Conservation (phyloP, 768 basidiomycete genomes). For the Austroboletus eburneus region DNA sequence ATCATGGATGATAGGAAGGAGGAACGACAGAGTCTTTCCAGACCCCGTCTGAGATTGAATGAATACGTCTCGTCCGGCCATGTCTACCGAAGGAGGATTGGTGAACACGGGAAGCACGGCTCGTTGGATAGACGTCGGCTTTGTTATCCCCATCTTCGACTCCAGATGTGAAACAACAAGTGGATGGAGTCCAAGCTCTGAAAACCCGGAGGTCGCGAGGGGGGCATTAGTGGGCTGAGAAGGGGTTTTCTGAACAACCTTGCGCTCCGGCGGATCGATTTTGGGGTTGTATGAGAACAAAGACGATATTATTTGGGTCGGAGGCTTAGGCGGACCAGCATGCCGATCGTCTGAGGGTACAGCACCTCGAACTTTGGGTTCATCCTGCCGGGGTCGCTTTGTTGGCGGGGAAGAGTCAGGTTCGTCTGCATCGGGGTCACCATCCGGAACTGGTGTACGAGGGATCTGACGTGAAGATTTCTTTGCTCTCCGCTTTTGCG, state of each 20-base stretch:
- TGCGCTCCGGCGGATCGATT: constrained; percentile 41
- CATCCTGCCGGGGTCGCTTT: constrained; percentile 44
- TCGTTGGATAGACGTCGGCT: constrained; percentile 89
- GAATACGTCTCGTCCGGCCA: constrained; percentile 67
- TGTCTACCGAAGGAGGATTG: constrained; percentile 33
- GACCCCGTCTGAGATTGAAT: constrained; percentile 97
- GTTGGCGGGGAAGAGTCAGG: constrained; percentile 33
- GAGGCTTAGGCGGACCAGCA: constrained; percentile 27
- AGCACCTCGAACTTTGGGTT: constrained; percentile 17
- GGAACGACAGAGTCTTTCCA: constrained; percentile 90
- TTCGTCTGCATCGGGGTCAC: constrained; percentile 13
- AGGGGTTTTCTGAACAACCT: constrained; percentile 21
- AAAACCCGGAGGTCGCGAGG: constrained; percentile 67
- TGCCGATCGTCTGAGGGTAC: constrained; percentile 11
- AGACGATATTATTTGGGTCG: constrained; percentile 76
- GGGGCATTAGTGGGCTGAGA: constrained; percentile 80
- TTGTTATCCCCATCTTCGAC: constrained; percentile 74
- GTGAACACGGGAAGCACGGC: constrained; percentile 65
- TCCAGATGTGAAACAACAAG: constrained; percentile 74
- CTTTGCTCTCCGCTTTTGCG: constrained; percentile 53
- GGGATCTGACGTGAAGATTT: constrained; percentile 23
- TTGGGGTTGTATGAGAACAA: constrained; percentile 84
- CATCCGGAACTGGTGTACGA: constrained; percentile 10
- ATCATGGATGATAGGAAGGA: constrained; percentile 93
- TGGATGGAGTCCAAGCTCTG: constrained; percentile 78